A percentile compares a stretch with the other conserved stretches of the same genome.
Evolutionary conservation across 768 basidiomycete genomes (phyloP).

Genomic region (Pleurotus djamor): DNA sequence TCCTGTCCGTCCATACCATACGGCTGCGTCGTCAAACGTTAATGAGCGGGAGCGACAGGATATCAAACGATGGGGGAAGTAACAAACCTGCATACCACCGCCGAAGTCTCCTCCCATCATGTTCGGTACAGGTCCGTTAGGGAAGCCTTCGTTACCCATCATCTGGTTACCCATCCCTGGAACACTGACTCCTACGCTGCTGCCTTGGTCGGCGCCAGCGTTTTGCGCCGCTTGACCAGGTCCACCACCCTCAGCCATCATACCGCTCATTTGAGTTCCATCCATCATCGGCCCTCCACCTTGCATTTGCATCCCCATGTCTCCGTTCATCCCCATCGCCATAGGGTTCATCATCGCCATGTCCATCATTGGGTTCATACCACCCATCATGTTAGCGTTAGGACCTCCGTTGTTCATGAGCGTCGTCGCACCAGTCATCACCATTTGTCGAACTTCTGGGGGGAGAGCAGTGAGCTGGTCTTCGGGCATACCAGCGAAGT

Average conservation of each 20-base stretch:
- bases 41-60: no score
- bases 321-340: constrained; percentile 60
- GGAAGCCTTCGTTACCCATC: constrained; percentile 43
- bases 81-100: constrained; percentile 60
- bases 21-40: not conserved
- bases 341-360: constrained; percentile 52
- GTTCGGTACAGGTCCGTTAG: constrained; percentile 37
- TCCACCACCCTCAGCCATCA: constrained; percentile 35
- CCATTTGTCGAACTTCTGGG: constrained; percentile 82
- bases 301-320: constrained; percentile 50
- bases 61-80: constrained; percentile 13
- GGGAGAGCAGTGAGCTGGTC: constrained; percentile 77
- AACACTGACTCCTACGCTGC: constrained; percentile 29
- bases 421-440: constrained; percentile 77
- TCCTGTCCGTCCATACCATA: constrained; percentile 38
- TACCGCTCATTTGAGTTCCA: constrained; percentile 18
- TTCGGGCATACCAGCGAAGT: constrained; percentile 80
- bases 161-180: constrained; percentile 35
- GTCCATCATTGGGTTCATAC: constrained; percentile 61
- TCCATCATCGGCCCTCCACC: constrained; percentile 54
- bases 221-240: constrained; percentile 28
- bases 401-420: constrained; percentile 68
- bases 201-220: constrained; percentile 13
- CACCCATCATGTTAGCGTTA: constrained; percentile 48
- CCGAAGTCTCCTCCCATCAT: constrained; percentile 69